A percentile compares a stretch with the other conserved stretches of the same genome.
Conservation (phyloP, 208 protist species). For the Leishmania tarentolae region DNA sequence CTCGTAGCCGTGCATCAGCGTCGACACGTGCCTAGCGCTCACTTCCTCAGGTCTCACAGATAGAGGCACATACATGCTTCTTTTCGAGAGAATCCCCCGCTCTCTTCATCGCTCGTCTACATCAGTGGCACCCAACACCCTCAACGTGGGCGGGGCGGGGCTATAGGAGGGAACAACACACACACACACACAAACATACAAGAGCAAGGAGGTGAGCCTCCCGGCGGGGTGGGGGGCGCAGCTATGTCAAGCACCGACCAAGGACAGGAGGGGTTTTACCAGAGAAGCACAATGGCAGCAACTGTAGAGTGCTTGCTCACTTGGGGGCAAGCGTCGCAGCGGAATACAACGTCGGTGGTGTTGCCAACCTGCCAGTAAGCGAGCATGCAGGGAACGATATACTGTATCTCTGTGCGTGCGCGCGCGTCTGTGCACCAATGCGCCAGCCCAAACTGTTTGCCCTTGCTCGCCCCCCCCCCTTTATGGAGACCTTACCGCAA, state of each 20-base stretch:
- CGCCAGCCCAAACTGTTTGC: not conserved
- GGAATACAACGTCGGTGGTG: not conserved
- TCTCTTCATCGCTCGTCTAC: not conserved
- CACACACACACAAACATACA: not conserved
- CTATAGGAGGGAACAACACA: not conserved
- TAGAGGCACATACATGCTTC: not conserved
- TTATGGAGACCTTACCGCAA: conserved; percentile 48
- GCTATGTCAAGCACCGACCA: not conserved
- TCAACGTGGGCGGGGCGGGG: not conserved
- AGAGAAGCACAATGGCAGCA: not conserved
- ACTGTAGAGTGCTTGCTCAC: not conserved
- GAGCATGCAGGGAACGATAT: not conserved
- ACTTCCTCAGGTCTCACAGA: not conserved
- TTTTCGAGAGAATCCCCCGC: not conserved
- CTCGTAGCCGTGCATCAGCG: not conserved
- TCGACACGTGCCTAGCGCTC: not conserved
- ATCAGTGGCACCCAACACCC: not conserved
- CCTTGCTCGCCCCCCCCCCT: not conserved
- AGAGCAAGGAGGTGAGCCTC: not conserved
- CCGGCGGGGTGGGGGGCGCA: not conserved
- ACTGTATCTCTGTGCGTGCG: not conserved
- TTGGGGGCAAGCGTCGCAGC: not conserved
- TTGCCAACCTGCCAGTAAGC: not conserved
- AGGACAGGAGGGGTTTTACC: not conserved
- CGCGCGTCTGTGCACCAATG: not conserved